Base-by-base conservation (phyloP, 1,139 yeast species). In the Magnusiomyces ingens region DNA sequence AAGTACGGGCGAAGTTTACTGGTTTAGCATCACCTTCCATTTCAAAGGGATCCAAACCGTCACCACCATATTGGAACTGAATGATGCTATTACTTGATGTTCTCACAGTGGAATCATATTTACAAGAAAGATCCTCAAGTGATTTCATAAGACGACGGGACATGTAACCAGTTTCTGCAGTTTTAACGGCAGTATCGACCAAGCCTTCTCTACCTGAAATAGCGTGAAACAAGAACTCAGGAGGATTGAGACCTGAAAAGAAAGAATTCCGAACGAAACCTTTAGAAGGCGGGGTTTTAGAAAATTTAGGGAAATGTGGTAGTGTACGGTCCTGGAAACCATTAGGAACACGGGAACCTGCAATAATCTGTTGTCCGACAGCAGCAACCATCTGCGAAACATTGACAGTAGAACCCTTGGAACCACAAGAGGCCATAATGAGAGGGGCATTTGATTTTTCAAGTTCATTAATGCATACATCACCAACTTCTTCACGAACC, bases 371-470 rank as follows among this genome's bases (percentile, higher is more conserved):
- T 73, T 94, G 99, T 56, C 99, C 99, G 50, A 94, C 99, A 68
- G 94, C 97, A 0, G 99, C 99, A 78, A 94, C 99, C 99, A 94
- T 94, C 74, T 94, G 99, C 11, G 99, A 93, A 46, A 94, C 99
- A 70, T 94, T 94, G 60, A 94, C 80, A 0, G 97, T 90, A 44
- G 99, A 93, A 71, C 99, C 99, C 71, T 94, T 94, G 50, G 99
- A 93, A 62, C 99, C 99, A 79, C 99, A 93, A 0, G 96, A 89
- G 11, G 99, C 98, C 99, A 94, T 94, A 67, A 94, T 91, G 66
- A 94, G 79, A 43, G 99, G 99, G 40, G 99, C 96, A 69, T 94
- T 94, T 48, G 90, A 80, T 53, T 86, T 80, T 61, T 89, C 97
- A 58, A 94, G 75, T 69, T 93, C 99, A 55, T 78, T 80, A 66